Percentiles rank a stretch among this genome's conserved stretches.
Conservation (phyloP, 2,329 filamentous ascomycete species). For the Helotiales sp. region DNA sequence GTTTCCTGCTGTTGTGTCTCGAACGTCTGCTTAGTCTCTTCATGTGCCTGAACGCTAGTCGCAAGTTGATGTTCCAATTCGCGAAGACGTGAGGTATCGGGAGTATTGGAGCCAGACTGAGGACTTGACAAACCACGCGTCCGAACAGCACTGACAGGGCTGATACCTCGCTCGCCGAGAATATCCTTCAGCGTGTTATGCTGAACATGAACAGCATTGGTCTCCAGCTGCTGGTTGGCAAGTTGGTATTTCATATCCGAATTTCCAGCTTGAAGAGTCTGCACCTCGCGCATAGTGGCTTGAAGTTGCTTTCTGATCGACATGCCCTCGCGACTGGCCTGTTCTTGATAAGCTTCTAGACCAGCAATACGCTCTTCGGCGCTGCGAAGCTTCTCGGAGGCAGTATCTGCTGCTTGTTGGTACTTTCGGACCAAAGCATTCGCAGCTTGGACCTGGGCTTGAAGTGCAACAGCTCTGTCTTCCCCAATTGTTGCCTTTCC, state of each 20-base stretch:
- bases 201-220: constrained; percentile 91
- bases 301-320: constrained; percentile 90
- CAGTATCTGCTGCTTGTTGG: constrained; percentile 83
- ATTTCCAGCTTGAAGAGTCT: constrained; percentile 80
- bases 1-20: constrained; percentile 83
- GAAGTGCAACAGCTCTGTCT: constrained; percentile 74
- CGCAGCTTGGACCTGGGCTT: constrained; percentile 78
- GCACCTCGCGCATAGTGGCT: constrained; percentile 79
- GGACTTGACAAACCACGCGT: constrained; percentile 76
- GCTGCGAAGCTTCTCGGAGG: constrained; percentile 85
- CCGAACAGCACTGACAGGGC: constrained; percentile 72
- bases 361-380: constrained; percentile 97
- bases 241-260: constrained; percentile 82
- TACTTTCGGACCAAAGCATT: constrained; percentile 85
- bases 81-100: constrained; percentile 77
- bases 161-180: constrained; percentile 85
- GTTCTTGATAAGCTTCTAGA: constrained; percentile 95
- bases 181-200: constrained; percentile 94
- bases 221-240: constrained; percentile 85
- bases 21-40: constrained; percentile 80
- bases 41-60: constrained; percentile 76
- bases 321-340: constrained; percentile 91
- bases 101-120: constrained; percentile 74
- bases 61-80: constrained; percentile 91
- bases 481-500: constrained; percentile 56